A percentile compares a stretch with the other conserved stretches of the same genome.
Evolutionary conservation across 148 eudicot genomes (phyloP).

Genomic region (Chenopodium suecicum): DNA sequence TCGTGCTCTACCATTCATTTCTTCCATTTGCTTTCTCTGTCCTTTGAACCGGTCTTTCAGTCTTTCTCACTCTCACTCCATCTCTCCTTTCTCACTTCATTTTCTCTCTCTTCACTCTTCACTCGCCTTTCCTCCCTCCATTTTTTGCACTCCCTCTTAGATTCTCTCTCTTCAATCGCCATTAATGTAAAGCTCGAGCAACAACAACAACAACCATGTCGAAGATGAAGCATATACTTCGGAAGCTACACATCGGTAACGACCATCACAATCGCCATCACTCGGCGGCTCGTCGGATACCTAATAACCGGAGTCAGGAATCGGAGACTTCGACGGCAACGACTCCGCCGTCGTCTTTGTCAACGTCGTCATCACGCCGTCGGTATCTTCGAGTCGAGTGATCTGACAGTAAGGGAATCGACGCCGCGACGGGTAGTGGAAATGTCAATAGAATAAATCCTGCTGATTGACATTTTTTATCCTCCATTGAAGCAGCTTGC

Average conservation of each 20-base stretch:
- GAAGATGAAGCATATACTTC: constrained; percentile 80
- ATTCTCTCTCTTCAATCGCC: not conserved
- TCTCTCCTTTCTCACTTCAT: no score
- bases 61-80: no score
- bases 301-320: not conserved
- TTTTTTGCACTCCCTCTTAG: no score
- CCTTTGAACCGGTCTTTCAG: no score
- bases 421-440: constrained; percentile 16
- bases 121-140: no score
- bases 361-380: constrained; percentile 25
- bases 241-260: constrained; percentile 88
- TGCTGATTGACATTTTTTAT: constrained; percentile 20
- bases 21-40: no score
- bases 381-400: constrained; percentile 17
- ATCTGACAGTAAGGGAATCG: constrained; percentile 26
- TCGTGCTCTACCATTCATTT: no score
- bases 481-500: no score
- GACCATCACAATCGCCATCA: constrained; percentile 38
- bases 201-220: constrained; percentile 44
- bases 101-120: no score
- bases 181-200: constrained; percentile 16
- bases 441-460: constrained; percentile 4
- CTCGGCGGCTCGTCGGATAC: constrained; percentile 18
- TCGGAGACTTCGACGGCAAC: constrained; percentile 30
- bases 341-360: constrained; percentile 28